Evolutionary conservation across 1,284 basidiomycete species (phyloP).

Genomic region (Mixia osmundae): DNA sequence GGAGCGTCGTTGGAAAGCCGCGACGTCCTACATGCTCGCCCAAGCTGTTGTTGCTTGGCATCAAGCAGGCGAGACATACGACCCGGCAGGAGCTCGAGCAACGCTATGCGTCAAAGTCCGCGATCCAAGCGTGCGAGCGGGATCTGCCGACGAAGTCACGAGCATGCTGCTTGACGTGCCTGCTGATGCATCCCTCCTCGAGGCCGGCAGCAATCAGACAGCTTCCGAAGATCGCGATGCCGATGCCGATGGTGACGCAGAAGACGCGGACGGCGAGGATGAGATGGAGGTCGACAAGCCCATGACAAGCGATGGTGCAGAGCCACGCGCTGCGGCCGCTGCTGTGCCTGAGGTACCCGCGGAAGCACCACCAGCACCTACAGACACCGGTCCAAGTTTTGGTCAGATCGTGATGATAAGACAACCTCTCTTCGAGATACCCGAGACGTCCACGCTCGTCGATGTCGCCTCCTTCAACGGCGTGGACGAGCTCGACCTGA

Average conservation of each 20-base stretch:
- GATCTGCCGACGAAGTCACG: too few relatives aligned
- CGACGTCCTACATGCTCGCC: slow-evolving; percentile 62
- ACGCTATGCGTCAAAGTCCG: slow-evolving; percentile 30
- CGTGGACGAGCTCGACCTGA: slow-evolving; percentile 5
- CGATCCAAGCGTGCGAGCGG: slow-evolving; percentile 7
- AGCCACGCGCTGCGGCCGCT: background rate
- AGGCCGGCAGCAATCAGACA: background rate
- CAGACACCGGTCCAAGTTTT: slow-evolving; percentile 1
- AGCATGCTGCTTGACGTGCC: too few relatives aligned
- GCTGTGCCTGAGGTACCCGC: background rate
- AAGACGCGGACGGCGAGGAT: slow-evolving; percentile 9
- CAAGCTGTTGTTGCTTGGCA: slow-evolving; percentile 73
- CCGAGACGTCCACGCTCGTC: slow-evolving; percentile 7
- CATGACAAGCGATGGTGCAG: slow-evolving; percentile 3
- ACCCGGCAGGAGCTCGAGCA: slow-evolving; percentile 35
- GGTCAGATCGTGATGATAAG: slow-evolving; percentile 10
- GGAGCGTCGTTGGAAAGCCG: slow-evolving; percentile 78
- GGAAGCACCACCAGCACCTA: slow-evolving; percentile 4
- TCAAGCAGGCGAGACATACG: too few relatives aligned
- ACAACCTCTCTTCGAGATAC: slow-evolving; percentile 14
- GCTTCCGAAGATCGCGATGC: slow-evolving; percentile 13
- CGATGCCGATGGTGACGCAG: slow-evolving; percentile 4
- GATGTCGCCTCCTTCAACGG: slow-evolving; percentile 6
- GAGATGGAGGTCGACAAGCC: slow-evolving; percentile 11
- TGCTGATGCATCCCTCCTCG: too few relatives aligned